Evolutionary conservation across 2,329 filamentous ascomycete species (phyloP).

Genomic region (Neofusicoccum parvum): DNA sequence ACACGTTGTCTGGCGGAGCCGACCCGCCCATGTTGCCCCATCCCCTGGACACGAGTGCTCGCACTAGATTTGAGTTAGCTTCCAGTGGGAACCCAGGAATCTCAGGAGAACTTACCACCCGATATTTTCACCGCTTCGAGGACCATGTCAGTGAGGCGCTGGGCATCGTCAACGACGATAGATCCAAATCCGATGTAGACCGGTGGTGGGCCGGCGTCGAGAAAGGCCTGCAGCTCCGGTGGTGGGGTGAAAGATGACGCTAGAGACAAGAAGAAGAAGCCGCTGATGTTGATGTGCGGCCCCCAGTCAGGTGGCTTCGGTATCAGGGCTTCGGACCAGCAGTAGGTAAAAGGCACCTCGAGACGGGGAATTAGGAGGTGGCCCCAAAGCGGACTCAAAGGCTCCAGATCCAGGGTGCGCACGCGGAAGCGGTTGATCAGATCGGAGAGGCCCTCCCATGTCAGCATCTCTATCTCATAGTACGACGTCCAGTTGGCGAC

Average conservation of each 20-base stretch:
- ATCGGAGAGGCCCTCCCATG: constrained; percentile 67
- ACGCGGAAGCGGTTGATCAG: constrained; percentile 74
- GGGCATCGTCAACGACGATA: constrained; percentile 73
- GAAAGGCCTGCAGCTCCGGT: constrained; percentile 48
- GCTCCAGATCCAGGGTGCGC: constrained; percentile 69
- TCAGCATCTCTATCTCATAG: constrained; percentile 78
- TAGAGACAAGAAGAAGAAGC: constrained; percentile 76
- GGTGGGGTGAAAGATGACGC: constrained; percentile 64
- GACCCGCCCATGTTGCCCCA: constrained; percentile 70
- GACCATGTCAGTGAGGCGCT: constrained; percentile 69
- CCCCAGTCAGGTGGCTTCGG: constrained; percentile 72
- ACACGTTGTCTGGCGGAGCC: constrained; percentile 60
- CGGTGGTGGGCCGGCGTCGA: constrained; percentile 52
- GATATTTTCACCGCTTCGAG: constrained; percentile 67
- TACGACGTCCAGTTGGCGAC: constrained; percentile 83
- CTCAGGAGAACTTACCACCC: constrained; percentile 39
- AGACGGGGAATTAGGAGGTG: constrained; percentile 71
- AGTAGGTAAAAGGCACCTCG: constrained; percentile 68
- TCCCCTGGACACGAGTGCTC: constrained; percentile 73
- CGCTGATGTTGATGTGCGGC: constrained; percentile 70
- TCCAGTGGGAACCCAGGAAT: too few relatives aligned
- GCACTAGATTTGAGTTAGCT: constrained; percentile 42
- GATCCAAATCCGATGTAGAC: constrained; percentile 78
- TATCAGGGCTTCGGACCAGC: constrained; percentile 62
- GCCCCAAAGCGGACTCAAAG: constrained; percentile 75